Evolutionary conservation across 768 basidiomycete species (phyloP), one percentile per base, ranked within the genome.

Genomic region (Trametes elegans): DNA sequence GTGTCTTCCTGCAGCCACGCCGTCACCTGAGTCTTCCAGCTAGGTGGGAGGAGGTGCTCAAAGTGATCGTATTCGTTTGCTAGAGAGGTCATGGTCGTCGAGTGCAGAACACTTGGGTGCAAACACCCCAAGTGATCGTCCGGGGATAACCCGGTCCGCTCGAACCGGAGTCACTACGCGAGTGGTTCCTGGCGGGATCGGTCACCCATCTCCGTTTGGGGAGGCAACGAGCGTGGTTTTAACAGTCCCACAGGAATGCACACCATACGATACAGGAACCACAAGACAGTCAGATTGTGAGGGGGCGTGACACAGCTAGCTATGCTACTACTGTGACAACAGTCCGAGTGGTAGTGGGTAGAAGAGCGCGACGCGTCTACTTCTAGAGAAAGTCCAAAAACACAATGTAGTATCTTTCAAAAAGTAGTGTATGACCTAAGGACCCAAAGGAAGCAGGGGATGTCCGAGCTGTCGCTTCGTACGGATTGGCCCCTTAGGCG

Each of bases 1-100:
- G 88, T 90, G 67, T 98, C 96, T 72, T 99, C 96, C 7, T 82
- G 82, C 27, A 95, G 81, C 96, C 96, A 99, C 13, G 68, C 74
- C 2, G 79, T 73, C 49, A 98, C 80, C 60, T 92, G 85, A 1
- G 80, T 64, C 70, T 89, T 93, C 96, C 95, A 98, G 65, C 86
- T 91, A 0, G 93, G 91, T 28, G 96, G 94, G 9, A 98, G 79
- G n/a, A 98, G 77, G 67, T 98, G 79, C 50, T 80, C 80, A 56
- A 67, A 75, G 34, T 64, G 43, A 34, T 63, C 60, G 57, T 45
- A 31, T 32, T 49, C 48, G 34, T 59, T 53, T 16, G 23, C 40
- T 3, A 46, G 18, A 7, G 40, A 41, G 9, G 51, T 51, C 57
- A 58, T 58, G 11, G 39, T 41, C 19, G 51, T 52, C 26, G 41